These are phyloP conservation scores for Neoboletus subvelutipes DNA, from an alignment of 768 basidiomycete species.

Conservation along the genomic window DNA sequence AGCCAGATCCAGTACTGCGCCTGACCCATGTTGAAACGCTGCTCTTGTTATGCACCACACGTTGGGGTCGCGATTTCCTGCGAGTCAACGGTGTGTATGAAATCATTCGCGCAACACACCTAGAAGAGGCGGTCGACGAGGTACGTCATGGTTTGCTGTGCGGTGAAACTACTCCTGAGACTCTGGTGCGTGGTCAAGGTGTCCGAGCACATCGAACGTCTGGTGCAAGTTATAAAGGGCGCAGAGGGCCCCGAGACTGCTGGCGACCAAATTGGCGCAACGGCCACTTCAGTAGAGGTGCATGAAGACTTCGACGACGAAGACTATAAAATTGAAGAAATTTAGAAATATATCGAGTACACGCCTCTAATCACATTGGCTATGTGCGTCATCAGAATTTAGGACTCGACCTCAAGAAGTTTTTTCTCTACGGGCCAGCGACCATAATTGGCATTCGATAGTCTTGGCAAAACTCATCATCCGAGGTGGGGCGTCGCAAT, in stretches of 20 bases:
- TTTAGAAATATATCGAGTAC: slow-evolving; percentile 42
- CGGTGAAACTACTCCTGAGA: not conserved
- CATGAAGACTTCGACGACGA: slow-evolving; percentile 51
- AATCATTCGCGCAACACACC: slow-evolving; percentile 76
- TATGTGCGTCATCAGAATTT: slow-evolving; percentile 2
- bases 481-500: not conserved
- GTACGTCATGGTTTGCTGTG: slow-evolving; percentile 38
- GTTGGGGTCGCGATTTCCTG: slow-evolving; percentile 82
- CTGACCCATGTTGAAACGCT: slow-evolving; percentile 88
- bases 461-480: not conserved
- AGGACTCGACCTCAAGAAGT: slow-evolving; percentile 1
- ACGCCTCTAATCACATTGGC: slow-evolving; percentile 8
- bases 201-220: slow-evolving; percentile 80
- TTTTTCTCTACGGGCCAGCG: not conserved
- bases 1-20: slow-evolving; percentile 72
- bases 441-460: not conserved
- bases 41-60: slow-evolving; percentile 83
- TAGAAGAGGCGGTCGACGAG: slow-evolving; percentile 75
- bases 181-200: slow-evolving; percentile 46
- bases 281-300: slow-evolving; percentile 17
- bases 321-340: slow-evolving; percentile 73
- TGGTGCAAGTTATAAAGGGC: slow-evolving; percentile 84
- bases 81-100: slow-evolving; percentile 83
- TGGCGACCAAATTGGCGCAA: slow-evolving; percentile 36
- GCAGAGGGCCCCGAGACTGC: slow-evolving; percentile 59